Evolutionary conservation across 1,139 yeast genomes (phyloP).

Genomic region (Groenewaldozyma auringiensis): DNA sequence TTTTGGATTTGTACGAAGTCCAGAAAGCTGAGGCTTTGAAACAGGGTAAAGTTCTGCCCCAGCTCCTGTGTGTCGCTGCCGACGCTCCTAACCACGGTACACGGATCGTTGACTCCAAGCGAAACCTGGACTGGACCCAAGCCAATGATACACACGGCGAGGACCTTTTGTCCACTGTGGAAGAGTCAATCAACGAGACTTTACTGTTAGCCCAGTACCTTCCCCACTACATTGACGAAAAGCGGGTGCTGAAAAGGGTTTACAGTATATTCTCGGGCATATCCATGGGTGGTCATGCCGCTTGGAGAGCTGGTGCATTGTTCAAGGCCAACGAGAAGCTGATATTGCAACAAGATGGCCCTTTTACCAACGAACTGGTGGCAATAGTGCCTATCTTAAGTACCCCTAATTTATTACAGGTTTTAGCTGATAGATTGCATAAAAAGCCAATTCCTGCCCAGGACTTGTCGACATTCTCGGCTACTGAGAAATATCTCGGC

Average conservation of each 20-base stretch:
- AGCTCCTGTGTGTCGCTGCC: conserved; percentile 42
- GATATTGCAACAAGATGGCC: not conserved
- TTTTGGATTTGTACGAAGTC: conserved; percentile 13
- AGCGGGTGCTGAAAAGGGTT: conserved; percentile 18
- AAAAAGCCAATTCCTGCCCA: conserved; percentile 3
- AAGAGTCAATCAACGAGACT: conserved; percentile 46
- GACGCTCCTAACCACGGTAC: conserved; percentile 59
- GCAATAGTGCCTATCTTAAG: conserved; percentile 16
- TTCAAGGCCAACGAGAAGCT: conserved; percentile 3
- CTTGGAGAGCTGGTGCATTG: conserved; percentile 17
- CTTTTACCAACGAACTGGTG: conserved; percentile 9
- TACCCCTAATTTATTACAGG: conserved; percentile 13
- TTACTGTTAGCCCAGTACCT: conserved; percentile 42
- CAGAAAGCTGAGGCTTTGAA: not conserved
- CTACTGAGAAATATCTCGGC: conserved; percentile 1
- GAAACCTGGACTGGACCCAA: conserved; percentile 40
- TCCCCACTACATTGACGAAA: conserved; percentile 29
- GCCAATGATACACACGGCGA: conserved; percentile 47
- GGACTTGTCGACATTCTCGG: conserved; percentile 2
- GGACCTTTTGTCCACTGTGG: conserved; percentile 47
- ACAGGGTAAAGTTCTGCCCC: not conserved
- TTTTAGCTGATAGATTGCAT: conserved; percentile 12
- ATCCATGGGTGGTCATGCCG: conserved; percentile 17
- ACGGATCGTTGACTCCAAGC: conserved; percentile 34
- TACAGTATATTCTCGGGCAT: conserved; percentile 14